Percentiles rank a stretch among this genome's conserved stretches.
Conservation (phyloP, 345 rosid genomes). For the Syzygium jambos region DNA sequence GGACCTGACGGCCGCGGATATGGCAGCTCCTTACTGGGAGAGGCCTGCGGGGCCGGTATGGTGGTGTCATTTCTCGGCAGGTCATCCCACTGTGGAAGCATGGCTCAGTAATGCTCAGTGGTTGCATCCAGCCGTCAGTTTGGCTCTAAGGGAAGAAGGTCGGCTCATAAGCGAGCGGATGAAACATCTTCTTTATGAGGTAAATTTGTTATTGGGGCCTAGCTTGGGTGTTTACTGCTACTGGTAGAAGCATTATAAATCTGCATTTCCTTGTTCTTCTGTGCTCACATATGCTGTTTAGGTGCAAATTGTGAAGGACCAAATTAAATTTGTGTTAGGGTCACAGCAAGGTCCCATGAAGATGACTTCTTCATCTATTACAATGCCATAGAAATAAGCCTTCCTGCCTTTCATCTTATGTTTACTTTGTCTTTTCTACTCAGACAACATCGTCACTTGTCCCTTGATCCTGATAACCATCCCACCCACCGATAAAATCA, state of each 20-base stretch:
- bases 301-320: neutral
- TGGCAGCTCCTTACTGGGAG: conserved; percentile 97
- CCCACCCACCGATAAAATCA: neutral
- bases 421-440: neutral
- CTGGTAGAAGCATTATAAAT: neutral
- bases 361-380: neutral
- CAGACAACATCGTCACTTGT: neutral
- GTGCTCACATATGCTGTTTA: neutral
- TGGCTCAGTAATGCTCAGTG: conserved; percentile 82
- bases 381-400: neutral
- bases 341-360: neutral
- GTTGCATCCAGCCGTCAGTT: conserved; percentile 93
- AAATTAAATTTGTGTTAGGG: neutral
- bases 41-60: conserved; percentile 78
- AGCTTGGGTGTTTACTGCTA: neutral
- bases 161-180: conserved; percentile 85
- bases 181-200: conserved; percentile 93
- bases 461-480: neutral
- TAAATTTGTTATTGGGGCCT: neutral
- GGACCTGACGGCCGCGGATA: conserved; percentile 70
- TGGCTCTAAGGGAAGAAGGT: conserved; percentile 85
- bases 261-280: neutral
- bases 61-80: conserved; percentile 92
- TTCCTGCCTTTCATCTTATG: neutral
- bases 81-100: conserved; percentile 41